Conservation (phyloP, 2,329 filamentous ascomycete genomes). For the Amauroascus verrucosus region DNA sequence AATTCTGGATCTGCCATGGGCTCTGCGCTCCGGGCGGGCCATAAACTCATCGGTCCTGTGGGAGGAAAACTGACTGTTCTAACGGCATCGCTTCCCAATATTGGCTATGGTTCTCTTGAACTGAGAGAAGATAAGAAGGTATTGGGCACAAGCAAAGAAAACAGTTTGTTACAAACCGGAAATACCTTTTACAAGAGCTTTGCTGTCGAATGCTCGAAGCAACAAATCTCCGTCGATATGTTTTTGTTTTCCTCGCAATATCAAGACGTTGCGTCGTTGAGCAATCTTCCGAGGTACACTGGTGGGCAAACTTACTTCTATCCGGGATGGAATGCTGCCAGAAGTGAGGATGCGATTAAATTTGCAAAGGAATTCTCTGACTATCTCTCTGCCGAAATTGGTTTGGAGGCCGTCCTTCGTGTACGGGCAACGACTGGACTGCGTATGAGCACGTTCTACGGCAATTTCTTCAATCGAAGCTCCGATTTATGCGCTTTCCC, state of each 20-base stretch:
- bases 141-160: conserved; percentile 88
- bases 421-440: conserved; percentile 90
- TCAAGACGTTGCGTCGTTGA: conserved; percentile 92
- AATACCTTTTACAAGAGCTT: conserved; percentile 99
- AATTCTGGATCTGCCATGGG: conserved; percentile 89
- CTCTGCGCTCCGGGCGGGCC: conserved; percentile 79
- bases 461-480: conserved; percentile 98
- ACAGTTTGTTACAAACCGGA: conserved; percentile 71
- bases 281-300: conserved; percentile 90
- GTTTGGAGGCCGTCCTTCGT: conserved; percentile 86
- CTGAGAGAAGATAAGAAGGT: conserved; percentile 95
- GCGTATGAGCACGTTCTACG: conserved; percentile 96
- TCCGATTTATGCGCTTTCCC: conserved; percentile 97
- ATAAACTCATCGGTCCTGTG: conserved; percentile 88
- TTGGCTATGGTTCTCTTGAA: conserved; percentile 80
- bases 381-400: conserved; percentile 92
- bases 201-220: conserved; percentile 96
- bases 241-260: conserved; percentile 94
- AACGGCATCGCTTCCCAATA: conserved; percentile 77
- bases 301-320: conserved; percentile 98
- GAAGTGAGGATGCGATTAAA: conserved; percentile 92
- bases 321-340: conserved; percentile 89
- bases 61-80: conserved; percentile 92
- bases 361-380: conserved; percentile 96
- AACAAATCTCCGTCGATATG: conserved; percentile 97